Conservation (phyloP, 176 grass and related monocot genomes). For the Rhynchospora pubera region DNA sequence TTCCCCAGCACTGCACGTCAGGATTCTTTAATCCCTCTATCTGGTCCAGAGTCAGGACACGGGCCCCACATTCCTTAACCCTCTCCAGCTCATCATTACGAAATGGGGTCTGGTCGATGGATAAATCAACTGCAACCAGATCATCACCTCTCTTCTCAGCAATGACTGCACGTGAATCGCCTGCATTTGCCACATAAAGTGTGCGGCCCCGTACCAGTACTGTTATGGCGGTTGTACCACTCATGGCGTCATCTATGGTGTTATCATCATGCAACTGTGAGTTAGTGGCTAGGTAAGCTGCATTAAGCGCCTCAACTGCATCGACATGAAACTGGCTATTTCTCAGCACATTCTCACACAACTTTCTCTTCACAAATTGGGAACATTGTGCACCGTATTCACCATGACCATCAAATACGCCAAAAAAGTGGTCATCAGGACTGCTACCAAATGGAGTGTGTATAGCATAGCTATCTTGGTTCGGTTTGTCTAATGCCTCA, state of each 20-base stretch:
- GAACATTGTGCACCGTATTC: slow-evolving; percentile 91
- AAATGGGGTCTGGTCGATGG: slow-evolving; percentile 91
- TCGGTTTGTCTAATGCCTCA: slow-evolving; percentile 76
- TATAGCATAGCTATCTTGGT: slow-evolving; percentile 91
- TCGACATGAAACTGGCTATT: slow-evolving; percentile 48
- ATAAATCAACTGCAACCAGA: slow-evolving; percentile 73
- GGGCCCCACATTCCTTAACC: slow-evolving; percentile 82
- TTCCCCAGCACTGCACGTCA: slow-evolving; percentile 78
- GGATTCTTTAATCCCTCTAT: slow-evolving; percentile 92
- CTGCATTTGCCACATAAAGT: slow-evolving; percentile 74
- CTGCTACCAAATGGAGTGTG: slow-evolving; percentile 76
- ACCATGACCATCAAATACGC: slow-evolving; percentile 97
- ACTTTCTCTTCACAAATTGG: slow-evolving; percentile 72
- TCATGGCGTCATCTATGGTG: slow-evolving; percentile 82
- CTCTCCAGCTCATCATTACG: slow-evolving; percentile 81
- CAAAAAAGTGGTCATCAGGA: slow-evolving; percentile 93
- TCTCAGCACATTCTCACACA: slow-evolving; percentile 87
- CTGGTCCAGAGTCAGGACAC: slow-evolving; percentile 85
- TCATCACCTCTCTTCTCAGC: slow-evolving; percentile 65
- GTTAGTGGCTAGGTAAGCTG: slow-evolving; percentile 72
- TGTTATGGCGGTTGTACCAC: slow-evolving; percentile 89
- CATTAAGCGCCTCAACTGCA: slow-evolving; percentile 57
- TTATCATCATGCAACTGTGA: slow-evolving; percentile 67
- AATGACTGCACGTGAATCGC: slow-evolving; percentile 87
- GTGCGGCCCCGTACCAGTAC: slow-evolving; percentile 81